Conservation (phyloP, 768 basidiomycete genomes). For the Collybia mongolica region DNA sequence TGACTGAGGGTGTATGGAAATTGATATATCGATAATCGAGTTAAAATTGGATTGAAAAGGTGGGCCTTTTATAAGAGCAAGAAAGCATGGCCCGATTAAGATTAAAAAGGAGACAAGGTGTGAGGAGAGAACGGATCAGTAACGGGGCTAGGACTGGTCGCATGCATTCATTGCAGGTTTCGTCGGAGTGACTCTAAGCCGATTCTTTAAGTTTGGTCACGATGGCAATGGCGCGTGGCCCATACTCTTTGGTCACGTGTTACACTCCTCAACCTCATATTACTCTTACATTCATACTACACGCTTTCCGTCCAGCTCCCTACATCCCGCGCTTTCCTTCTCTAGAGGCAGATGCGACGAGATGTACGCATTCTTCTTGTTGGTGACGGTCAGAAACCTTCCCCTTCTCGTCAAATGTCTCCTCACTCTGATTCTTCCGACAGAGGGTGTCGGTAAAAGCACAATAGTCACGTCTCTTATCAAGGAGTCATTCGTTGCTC, state of each 20-base stretch:
- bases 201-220: no score
- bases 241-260: no score
- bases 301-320: background rate
- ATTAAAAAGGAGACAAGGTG: no score
- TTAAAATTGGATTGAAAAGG: background rate
- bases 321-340: slow-evolving; percentile 7
- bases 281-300: background rate
- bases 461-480: slow-evolving; percentile 96
- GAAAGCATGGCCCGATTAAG: background rate
- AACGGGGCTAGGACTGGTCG: no score
- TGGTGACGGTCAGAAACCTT: slow-evolving; percentile 72
- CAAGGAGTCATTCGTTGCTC: slow-evolving; percentile 90
- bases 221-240: no score
- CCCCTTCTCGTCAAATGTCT: background rate
- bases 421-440: slow-evolving; percentile 12
- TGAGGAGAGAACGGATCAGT: no score
- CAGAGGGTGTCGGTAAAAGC: slow-evolving; percentile 98
- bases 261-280: no score
- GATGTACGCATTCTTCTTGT: slow-evolving; percentile 95
- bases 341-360: slow-evolving; percentile 60
- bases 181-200: no score
- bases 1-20: no score
- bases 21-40: no score
- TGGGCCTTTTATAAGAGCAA: background rate
- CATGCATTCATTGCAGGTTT: no score